phyloP scores from a whole-genome alignment of 345 rosid species.

The Gossypium herbaceum region DNA sequence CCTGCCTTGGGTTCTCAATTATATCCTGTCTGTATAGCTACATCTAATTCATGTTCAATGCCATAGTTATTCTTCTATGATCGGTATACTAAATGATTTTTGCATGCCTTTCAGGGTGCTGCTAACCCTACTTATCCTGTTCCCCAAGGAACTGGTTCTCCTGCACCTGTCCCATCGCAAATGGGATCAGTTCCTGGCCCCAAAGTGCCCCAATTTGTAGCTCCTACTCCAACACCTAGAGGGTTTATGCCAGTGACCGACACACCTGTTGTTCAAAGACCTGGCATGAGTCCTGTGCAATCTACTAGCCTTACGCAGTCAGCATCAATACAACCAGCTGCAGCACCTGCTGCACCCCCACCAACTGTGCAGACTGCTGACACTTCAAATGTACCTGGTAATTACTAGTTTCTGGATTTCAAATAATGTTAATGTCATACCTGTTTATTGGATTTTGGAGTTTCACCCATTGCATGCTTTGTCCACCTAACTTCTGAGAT shows the following conservation, averaged over 20 bases:
- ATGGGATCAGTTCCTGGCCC: conserved; percentile 45
- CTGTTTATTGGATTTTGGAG: conserved; percentile 9
- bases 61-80: background rate
- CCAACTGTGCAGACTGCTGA: conserved; percentile 90
- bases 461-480: background rate
- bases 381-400: conserved; percentile 86
- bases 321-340: conserved; percentile 51
- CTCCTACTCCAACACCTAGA: conserved; percentile 35
- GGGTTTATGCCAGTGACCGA: conserved; percentile 68
- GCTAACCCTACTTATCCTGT: conserved; percentile 48
- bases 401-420: conserved; percentile 15
- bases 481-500: background rate
- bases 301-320: conserved; percentile 63
- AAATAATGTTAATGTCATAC: background rate
- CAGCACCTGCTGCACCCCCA: conserved; percentile 64
- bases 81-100: conserved; percentile 14
- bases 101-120: conserved; percentile 50
- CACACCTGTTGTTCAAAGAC: conserved; percentile 59
- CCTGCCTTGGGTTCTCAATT: conserved; percentile 69
- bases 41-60: conserved; percentile 9
- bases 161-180: conserved; percentile 49
- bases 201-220: conserved; percentile 52
- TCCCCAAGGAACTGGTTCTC: conserved; percentile 49
- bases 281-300: conserved; percentile 54
- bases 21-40: conserved; percentile 59